Base-by-base conservation (phyloP, 164 flowering plant species). In the Berberis vulgaris region DNA sequence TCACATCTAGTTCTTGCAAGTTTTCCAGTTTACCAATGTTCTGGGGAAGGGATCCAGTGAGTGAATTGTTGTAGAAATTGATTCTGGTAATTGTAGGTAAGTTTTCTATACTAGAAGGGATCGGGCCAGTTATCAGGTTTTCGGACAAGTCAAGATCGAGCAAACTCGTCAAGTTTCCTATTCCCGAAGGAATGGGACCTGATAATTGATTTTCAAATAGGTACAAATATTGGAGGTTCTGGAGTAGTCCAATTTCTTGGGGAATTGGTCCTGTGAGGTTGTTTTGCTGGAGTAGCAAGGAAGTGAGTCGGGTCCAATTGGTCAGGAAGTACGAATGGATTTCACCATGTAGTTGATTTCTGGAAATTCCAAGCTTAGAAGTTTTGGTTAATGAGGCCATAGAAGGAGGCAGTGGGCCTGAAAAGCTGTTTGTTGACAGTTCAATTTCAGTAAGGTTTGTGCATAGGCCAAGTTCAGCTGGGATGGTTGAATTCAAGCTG, bases 221-320 rank as follows among this genome's bases (percentile, higher is more conserved):
- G 66, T 26, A 61, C 10, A 76, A 39, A 41, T 6, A 5, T 3
- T 9, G 2, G 41, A 76, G 59, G 6, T 69, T 60, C 1, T 9
- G 45, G 11, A 76, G 71, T 4, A 46, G 43, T 2, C 71, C 69
- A 6, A 76, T 61, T 57, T 69, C 69, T 11, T 53, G 59, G 12
- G 79, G 79, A 38, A 76, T 76, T n/a, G 56, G 42, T 57, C 79
- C 79, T 1, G 45, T 53, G 43, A 76, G 11, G 0, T 7, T 38
- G 59, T 72, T 75, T 2, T n/a, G 2, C 6, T 63, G 66, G 54
- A 75, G 71, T 61, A 72, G 75, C 65, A 76, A 53, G n/a, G 69
- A 63, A 41, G 39, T 44, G 62, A 75, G 78, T 26, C 0, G 26
- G 26, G 26, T 26, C 26, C 26, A 26, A 26, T 26, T 26, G 26